Percentiles rank a stretch among this genome's conserved stretches.
These are phyloP conservation scores for Pseudozyma flocculosa DNA, from an alignment of 1,284 basidiomycete species.

Conservation along the genomic window DNA sequence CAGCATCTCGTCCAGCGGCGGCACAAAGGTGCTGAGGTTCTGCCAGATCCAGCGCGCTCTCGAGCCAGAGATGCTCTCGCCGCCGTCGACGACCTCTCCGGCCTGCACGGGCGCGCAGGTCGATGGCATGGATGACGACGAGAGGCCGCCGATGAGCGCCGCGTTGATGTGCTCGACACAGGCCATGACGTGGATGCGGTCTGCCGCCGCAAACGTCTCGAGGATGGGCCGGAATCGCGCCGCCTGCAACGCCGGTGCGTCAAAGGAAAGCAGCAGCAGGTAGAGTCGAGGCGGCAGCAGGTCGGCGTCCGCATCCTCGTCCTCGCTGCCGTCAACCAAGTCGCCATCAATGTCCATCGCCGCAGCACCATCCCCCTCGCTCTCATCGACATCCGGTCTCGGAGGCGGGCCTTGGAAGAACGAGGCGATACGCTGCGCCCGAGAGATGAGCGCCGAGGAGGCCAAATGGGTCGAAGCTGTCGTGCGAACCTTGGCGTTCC, in stretches of 20 bases:
- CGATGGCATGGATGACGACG: background rate
- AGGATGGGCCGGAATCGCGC: conserved; percentile 24
- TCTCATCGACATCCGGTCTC: background rate
- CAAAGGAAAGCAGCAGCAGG: conserved; percentile 9
- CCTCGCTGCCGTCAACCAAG: no score
- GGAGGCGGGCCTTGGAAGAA: conserved; percentile 6
- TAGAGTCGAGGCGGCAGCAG: background rate
- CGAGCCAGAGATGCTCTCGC: no score
- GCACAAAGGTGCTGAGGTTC: conserved; percentile 27
- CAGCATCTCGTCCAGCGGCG: conserved; percentile 33
- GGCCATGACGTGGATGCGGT: conserved; percentile 34
- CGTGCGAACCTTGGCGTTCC: no score
- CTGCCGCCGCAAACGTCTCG: conserved; percentile 12
- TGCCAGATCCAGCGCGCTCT: conserved; percentile 12
- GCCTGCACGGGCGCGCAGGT: no score
- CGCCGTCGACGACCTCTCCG: no score
- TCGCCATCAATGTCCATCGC: no score
- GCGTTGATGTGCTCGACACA: conserved; percentile 32
- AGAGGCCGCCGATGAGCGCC: conserved; percentile 14
- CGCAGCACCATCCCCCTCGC: background rate
- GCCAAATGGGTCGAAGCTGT: conserved; percentile 2
- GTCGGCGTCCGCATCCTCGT: no score
- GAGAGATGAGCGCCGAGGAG: conserved; percentile 17
- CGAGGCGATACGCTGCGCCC: conserved; percentile 23
- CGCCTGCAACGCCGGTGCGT: conserved; percentile 30